Evolutionary conservation across 805 yeast genomes (phyloP).

Genomic region (Vanderwaltozyma yarrowii): DNA sequence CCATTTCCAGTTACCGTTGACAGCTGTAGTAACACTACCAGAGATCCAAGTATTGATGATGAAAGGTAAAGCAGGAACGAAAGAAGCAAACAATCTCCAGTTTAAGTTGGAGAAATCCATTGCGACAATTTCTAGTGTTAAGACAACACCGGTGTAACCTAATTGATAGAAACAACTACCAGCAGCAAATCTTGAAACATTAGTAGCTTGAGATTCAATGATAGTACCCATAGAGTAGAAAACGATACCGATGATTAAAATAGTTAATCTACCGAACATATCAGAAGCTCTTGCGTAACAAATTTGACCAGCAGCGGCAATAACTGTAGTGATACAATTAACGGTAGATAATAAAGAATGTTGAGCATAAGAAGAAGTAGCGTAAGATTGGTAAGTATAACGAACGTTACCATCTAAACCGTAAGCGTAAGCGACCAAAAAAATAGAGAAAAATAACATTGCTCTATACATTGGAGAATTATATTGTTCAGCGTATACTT

Average conservation of each 20-base stretch:
- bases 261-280: constrained; percentile 44
- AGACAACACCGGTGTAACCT: constrained; percentile 52
- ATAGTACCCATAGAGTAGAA: constrained; percentile 46
- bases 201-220: constrained; percentile 43
- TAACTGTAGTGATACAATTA: constrained; percentile 42
- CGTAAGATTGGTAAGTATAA: constrained; percentile 35
- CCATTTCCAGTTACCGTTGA: constrained; percentile 39
- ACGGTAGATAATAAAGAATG: constrained; percentile 46
- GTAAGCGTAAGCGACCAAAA: constrained; percentile 47
- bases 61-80: constrained; percentile 56
- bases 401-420: constrained; percentile 46
- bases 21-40: constrained; percentile 38
- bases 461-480: constrained; percentile 32
- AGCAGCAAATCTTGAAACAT: constrained; percentile 41
- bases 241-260: constrained; percentile 34
- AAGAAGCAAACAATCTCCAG: constrained; percentile 52
- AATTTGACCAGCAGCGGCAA: constrained; percentile 50
- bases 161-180: constrained; percentile 39
- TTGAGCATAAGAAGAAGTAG: constrained; percentile 39
- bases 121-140: constrained; percentile 43
- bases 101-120: constrained; percentile 56
- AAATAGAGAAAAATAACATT: constrained; percentile 38
- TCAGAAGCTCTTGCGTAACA: constrained; percentile 47
- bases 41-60: constrained; percentile 65
- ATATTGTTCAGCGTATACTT: constrained; percentile 44